These are phyloP conservation scores for Arabidopsis hybrid DNA, from an alignment of 441 rosid species.

Conservation along the genomic window DNA sequence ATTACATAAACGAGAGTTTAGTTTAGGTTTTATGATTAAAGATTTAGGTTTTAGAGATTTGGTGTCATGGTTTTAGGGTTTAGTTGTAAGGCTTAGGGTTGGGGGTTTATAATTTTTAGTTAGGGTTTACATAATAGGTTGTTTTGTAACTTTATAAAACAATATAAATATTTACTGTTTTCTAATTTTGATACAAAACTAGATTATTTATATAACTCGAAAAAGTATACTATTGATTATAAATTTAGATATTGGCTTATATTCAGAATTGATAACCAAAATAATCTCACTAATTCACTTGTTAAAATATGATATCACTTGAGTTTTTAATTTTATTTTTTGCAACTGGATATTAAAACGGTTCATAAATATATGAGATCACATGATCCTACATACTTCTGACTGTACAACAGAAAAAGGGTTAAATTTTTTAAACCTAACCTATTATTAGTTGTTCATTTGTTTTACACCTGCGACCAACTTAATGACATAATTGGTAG, in stretches of 20 bases:
- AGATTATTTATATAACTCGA: too few species aligned
- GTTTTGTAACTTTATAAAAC: too few species aligned
- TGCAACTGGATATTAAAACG: too few species aligned
- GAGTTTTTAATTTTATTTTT: too few species aligned
- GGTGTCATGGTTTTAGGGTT: not conserved
- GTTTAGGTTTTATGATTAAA: not conserved
- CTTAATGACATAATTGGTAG: constrained; percentile 2
- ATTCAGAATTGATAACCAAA: not conserved
- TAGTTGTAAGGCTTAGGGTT: too few species aligned
- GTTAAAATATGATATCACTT: not conserved
- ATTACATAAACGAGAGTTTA: too few species aligned
- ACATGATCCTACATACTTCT: not conserved
- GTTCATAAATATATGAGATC: not conserved
- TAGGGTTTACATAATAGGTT: too few species aligned
- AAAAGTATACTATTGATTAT: not conserved
- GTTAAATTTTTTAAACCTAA: constrained; percentile 12
- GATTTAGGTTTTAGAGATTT: not conserved
- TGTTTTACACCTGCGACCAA: not conserved
- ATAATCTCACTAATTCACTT: not conserved
- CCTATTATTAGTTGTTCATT: not conserved
- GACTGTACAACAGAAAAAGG: not conserved
- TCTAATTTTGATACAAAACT: too few species aligned
- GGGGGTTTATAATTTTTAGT: too few species aligned
- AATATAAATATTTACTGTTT: too few species aligned
- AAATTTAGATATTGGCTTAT: not conserved